These are phyloP conservation scores for Dictyostelium capitatum DNA, from an alignment of 78 protist species.

Conservation along the genomic window DNA sequence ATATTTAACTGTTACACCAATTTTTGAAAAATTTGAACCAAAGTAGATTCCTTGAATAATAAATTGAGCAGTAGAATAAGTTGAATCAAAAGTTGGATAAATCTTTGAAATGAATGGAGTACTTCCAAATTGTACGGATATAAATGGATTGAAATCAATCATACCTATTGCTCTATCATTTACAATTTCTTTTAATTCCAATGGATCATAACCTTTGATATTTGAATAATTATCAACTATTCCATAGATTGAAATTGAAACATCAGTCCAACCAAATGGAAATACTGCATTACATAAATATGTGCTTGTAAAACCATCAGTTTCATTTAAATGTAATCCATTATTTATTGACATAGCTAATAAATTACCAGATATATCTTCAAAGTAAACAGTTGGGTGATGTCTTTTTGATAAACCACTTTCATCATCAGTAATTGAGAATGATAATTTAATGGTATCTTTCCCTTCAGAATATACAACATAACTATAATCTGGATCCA, in stretches of 20 bases:
- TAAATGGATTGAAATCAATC: background rate
- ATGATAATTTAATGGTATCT: no score
- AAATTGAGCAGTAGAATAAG: background rate
- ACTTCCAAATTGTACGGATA: background rate
- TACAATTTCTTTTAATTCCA: background rate
- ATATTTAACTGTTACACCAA: background rate
- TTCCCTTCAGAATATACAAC: no score
- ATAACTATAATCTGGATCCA: background rate
- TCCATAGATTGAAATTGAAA: constrained; percentile 2
- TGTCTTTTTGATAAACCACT: constrained; percentile 20
- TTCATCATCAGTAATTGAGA: background rate
- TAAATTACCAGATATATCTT: background rate
- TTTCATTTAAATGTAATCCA: background rate
- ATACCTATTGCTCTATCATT: background rate
- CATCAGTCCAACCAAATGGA: background rate
- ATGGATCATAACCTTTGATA: background rate
- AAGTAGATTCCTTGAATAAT: background rate
- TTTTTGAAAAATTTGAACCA: background rate
- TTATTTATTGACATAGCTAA: background rate
- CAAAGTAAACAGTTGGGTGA: background rate
- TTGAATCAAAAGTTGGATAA: background rate
- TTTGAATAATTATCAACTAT: background rate
- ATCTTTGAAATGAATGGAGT: background rate
- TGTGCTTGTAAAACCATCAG: background rate
- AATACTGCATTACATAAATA: background rate